A percentile compares a stretch with the other conserved stretches of the same genome.
Conservation (phyloP, 768 basidiomycete species). For the Pleurotus tuber-regium region DNA sequence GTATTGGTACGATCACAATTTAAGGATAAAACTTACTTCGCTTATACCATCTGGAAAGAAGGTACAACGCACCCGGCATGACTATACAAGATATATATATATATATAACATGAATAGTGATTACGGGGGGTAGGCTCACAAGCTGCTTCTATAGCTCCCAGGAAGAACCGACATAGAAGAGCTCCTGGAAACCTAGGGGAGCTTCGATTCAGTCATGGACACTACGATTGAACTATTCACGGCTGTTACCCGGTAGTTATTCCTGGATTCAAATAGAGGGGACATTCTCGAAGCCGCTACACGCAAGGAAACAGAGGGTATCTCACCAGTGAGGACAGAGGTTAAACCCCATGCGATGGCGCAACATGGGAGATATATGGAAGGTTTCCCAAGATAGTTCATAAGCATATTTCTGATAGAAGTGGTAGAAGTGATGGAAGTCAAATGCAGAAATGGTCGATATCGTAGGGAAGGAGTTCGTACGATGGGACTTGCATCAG, state of each 20-base stretch:
- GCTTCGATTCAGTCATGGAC: background rate
- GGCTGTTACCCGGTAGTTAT: constrained; percentile 1
- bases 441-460: too few relatives aligned
- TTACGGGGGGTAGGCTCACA: constrained; percentile 17
- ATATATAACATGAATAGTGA: background rate
- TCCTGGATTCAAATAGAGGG: background rate
- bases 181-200: constrained; percentile 36
- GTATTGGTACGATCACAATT: background rate
- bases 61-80: constrained; percentile 35
- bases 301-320: background rate
- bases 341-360: constrained; percentile 67
- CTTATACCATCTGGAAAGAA: constrained; percentile 38
- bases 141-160: constrained; percentile 50
- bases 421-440: background rate
- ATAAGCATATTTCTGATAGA: constrained; percentile 65
- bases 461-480: constrained; percentile 1
- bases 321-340: constrained; percentile 46
- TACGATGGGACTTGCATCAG: constrained; percentile 31
- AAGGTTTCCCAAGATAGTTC: constrained; percentile 60
- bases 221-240: background rate
- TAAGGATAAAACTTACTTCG: constrained; percentile 27
- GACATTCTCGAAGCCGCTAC: background rate
- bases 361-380: constrained; percentile 58
- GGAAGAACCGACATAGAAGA: constrained; percentile 47
- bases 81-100: constrained; percentile 16